Percentiles rank a stretch among this genome's conserved stretches.
Conservation (phyloP, 2,329 filamentous ascomycete species). For the Nectriaceae sp. region DNA sequence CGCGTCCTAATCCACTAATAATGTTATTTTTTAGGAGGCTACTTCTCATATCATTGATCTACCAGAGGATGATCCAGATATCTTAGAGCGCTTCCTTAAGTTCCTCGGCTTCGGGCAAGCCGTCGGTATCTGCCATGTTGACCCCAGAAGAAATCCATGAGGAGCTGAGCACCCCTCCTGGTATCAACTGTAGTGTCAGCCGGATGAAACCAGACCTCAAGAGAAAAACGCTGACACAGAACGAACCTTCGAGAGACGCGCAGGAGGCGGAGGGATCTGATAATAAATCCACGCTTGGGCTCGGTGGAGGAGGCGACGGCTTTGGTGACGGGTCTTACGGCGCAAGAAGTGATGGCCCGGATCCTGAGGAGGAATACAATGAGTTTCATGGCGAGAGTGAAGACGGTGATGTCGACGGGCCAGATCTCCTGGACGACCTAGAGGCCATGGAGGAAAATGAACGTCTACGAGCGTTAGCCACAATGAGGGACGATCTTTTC, state of each 20-base stretch:
- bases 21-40: slow-evolving; percentile 20
- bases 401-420: no score
- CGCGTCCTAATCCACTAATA: neutral
- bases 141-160: slow-evolving; percentile 7
- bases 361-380: slow-evolving; percentile 14
- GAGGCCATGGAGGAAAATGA: neutral
- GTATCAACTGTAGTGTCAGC: neutral
- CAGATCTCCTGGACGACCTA: neutral
- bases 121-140: neutral
- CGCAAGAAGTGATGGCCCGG: neutral
- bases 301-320: neutral
- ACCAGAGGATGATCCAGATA: slow-evolving; percentile 30
- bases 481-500: slow-evolving; percentile 10
- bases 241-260: no score
- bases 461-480: neutral
- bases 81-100: slow-evolving; percentile 29
- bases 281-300: neutral
- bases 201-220: neutral
- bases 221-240: no score
- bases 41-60: slow-evolving; percentile 20
- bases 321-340: neutral
- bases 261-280: neutral
- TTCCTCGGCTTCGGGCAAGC: slow-evolving; percentile 30
- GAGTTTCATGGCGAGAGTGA: slow-evolving; percentile 4
- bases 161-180: slow-evolving; percentile 5